Percentiles rank a stretch among this genome's conserved stretches.
These are phyloP conservation scores for Talaromyces trachyspermus DNA, from an alignment of 495 filamentous ascomycete genomes.

Conservation along the genomic window DNA sequence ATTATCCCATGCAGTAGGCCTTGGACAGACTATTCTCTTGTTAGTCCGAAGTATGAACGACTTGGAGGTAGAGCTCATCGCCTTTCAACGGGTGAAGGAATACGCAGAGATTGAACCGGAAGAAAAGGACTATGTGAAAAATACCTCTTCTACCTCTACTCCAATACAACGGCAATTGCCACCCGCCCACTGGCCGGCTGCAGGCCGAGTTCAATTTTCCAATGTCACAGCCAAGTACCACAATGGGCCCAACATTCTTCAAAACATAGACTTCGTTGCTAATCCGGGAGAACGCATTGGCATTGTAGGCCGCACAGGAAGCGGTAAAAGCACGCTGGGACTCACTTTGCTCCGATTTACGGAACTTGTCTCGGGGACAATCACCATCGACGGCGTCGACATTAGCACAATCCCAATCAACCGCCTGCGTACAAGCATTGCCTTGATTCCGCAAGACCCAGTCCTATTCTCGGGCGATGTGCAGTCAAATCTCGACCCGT, in stretches of 20 bases:
- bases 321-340: constrained; percentile 55
- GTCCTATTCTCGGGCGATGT: constrained; percentile 50
- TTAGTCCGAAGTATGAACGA: constrained; percentile 42
- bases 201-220: constrained; percentile 41
- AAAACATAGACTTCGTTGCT: constrained; percentile 42
- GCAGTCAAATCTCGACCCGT: constrained; percentile 49
- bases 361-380: constrained; percentile 33
- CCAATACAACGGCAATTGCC: constrained; percentile 29
- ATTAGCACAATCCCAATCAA: constrained; percentile 44
- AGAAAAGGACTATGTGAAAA: constrained; percentile 25
- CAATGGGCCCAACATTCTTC: constrained; percentile 42
- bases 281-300: constrained; percentile 47
- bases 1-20: constrained; percentile 39
- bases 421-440: constrained; percentile 47
- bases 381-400: constrained; percentile 48
- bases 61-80: constrained; percentile 43
- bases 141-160: not conserved
- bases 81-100: constrained; percentile 41
- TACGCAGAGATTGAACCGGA: constrained; percentile 39
- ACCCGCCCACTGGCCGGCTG: constrained; percentile 38
- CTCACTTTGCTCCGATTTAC: constrained; percentile 49
- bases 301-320: constrained; percentile 56
- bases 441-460: constrained; percentile 56
- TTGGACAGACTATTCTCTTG: constrained; percentile 36
- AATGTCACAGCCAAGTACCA: constrained; percentile 44